Base-by-base conservation (phyloP, 2,329 filamentous ascomycete genomes). In the Hypoxylon rubiginosum region DNA sequence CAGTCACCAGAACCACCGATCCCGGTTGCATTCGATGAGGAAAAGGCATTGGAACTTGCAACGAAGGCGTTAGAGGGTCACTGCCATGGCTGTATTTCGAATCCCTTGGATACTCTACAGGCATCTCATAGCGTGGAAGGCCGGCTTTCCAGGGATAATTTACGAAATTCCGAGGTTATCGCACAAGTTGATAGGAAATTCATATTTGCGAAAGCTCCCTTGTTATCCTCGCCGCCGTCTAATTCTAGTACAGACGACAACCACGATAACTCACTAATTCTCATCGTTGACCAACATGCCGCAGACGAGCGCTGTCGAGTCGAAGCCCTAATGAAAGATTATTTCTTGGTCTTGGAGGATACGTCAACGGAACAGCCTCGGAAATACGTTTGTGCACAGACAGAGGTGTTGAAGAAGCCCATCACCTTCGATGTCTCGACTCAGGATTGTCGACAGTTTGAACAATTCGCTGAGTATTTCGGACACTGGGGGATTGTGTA, bases 271-370 rank as follows among this genome's bases (percentile, higher is more conserved):
- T 61, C 75, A 52, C 26, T 89, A 1, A 80, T 98, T 4, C 84
- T 97, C 0, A 82, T 97, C 41, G 85, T 97, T 5, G 96, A 99
- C 74, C 96, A 99, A 74, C 96, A 99, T 76, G 96, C 96, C 0
- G 96, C 94, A 2, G 95, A 97, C 76, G 96, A 99, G 80, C 87
- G 96, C 49, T 89, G 92, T 67, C 89, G 90, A 1, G 86, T 98
- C 0, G 96, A 99, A 75, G 76, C 78, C 0, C 83, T 99, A 0
- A 88, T 97, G 76, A 71, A 72, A 0, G 70, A 69, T 5, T 89
- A 88, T 59, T 88, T 89, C 67, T 57, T 36, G 32, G 21, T 45
- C n/a, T 43, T 41, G 9, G 61, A 60, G 15, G 62, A 68, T 54
- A 19, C 46, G 61, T 51, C 1, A n/a, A 34, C 26, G 17, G 52